Base-by-base conservation (phyloP, 2,329 filamentous ascomycete genomes). In the Pseudogymnoascus sp. region DNA sequence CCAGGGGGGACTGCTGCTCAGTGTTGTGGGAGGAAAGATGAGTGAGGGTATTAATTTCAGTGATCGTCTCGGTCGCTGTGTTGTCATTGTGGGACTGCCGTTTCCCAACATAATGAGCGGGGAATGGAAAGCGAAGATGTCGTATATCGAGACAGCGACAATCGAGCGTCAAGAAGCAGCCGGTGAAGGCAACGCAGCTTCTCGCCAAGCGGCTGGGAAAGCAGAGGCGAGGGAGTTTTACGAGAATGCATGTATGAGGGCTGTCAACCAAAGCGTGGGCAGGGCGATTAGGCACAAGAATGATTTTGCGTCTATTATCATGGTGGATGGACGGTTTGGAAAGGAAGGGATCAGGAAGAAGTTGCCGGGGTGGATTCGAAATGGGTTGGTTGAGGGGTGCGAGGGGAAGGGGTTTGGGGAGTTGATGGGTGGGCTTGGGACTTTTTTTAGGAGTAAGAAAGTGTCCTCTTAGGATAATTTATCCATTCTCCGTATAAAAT, bases 21-120 rank as follows among this genome's bases (percentile, higher is more conserved):
- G 91, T 60, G 92, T 99, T 2, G 88, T 99, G 2, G 93, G 93
- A 60, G 94, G 94, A 12, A 96, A 93, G 67, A 87, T 99, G 76
- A 96, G 90, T 62, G 94, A 99, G 75, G 94, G 94, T 65, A 99
- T 99, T 76, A 99, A 99, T 75, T 99, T 99, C 76, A 93, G 90
- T 0, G 92, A 99, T 74, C 80, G 82, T 2, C 84, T 99, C 0
- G 94, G 94, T 1, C 86, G 94, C 25, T 93, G 90, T 60, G 91
- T 99, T 7, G 78, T 96, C 12, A 88, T 97, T n/a, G 84, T 97
- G 12, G 94, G 94, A 0, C 77, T 99, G 3, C 94, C 94, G 0
- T 99, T 95, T 67, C 91, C 94, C 0, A 99, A 97, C 67, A 86
- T 91, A 60, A 84, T 89, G 67, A 91, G 89, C 8, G 86, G 91